These are phyloP conservation scores for Aspergillus sojae DNA, from an alignment of 2,329 filamentous ascomycete species.

Conservation along the genomic window DNA sequence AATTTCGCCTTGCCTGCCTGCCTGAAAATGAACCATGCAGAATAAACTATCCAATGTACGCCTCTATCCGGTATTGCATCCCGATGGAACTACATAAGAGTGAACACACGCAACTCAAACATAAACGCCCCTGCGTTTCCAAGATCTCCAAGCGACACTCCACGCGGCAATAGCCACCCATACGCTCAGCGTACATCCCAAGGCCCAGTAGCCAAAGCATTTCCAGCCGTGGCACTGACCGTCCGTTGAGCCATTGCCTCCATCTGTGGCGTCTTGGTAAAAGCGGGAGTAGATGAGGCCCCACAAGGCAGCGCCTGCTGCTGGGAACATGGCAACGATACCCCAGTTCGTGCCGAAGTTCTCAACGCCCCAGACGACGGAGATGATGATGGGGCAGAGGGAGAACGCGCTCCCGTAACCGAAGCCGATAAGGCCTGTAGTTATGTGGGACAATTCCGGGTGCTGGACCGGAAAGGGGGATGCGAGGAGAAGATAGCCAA, in stretches of 20 bases:
- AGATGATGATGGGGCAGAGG: conserved; percentile 86
- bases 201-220: conserved; percentile 91
- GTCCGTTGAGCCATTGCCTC: conserved; percentile 41
- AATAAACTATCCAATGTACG: background rate
- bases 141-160: conserved; percentile 82
- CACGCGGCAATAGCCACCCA: conserved; percentile 75
- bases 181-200: conserved; percentile 69
- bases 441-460: conserved; percentile 78
- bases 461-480: conserved; percentile 78
- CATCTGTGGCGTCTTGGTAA: conserved; percentile 46
- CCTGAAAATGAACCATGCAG: background rate
- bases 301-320: conserved; percentile 85
- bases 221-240: conserved; percentile 76
- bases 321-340: conserved; percentile 89
- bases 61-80: background rate
- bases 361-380: conserved; percentile 97
- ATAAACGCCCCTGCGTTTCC: conserved; percentile 75
- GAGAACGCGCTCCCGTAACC: conserved; percentile 93
- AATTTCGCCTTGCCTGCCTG: background rate
- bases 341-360: conserved; percentile 99
- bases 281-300: conserved; percentile 75
- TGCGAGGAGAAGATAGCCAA: conserved; percentile 77
- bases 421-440: conserved; percentile 80
- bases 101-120: conserved; percentile 45
- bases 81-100: background rate